These are phyloP conservation scores for Caryocar brasiliense DNA, from an alignment of 441 rosid species.

Conservation along the genomic window DNA sequence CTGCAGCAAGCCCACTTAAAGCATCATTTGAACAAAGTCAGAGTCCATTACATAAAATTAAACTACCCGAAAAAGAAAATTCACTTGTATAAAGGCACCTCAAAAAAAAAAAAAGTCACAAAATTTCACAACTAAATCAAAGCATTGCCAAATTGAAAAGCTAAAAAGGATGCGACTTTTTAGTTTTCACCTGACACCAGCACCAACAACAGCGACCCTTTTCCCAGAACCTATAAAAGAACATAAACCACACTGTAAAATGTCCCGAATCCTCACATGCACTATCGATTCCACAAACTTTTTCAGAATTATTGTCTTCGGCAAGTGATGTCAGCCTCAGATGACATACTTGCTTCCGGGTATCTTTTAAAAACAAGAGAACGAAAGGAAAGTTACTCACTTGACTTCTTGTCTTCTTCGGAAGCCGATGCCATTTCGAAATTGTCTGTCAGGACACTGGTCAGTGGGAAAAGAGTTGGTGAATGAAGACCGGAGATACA, in stretches of 20 bases:
- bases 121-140: neutral
- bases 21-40: constrained; percentile 9
- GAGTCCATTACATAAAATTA: neutral
- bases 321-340: neutral
- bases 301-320: neutral
- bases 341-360: neutral
- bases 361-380: neutral
- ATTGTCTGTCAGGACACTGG: too few relatives aligned
- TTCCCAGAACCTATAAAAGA: constrained; percentile 34
- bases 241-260: neutral
- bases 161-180: too few relatives aligned
- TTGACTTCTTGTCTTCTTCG: constrained; percentile 13
- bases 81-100: too few relatives aligned
- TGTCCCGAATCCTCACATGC: neutral
- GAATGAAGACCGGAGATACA: too few relatives aligned
- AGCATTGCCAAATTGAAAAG: too few relatives aligned
- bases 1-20: constrained; percentile 83
- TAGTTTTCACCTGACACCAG: constrained; percentile 87
- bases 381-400: constrained; percentile 11
- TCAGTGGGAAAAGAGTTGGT: too few relatives aligned
- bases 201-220: constrained; percentile 82
- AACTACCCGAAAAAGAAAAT: neutral
- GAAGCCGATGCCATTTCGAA: constrained; percentile 23
- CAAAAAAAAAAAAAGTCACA: neutral
- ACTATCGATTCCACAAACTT: neutral